phyloP scores from a whole-genome alignment of 495 filamentous ascomycete species.

The Darksidea phi region DNA sequence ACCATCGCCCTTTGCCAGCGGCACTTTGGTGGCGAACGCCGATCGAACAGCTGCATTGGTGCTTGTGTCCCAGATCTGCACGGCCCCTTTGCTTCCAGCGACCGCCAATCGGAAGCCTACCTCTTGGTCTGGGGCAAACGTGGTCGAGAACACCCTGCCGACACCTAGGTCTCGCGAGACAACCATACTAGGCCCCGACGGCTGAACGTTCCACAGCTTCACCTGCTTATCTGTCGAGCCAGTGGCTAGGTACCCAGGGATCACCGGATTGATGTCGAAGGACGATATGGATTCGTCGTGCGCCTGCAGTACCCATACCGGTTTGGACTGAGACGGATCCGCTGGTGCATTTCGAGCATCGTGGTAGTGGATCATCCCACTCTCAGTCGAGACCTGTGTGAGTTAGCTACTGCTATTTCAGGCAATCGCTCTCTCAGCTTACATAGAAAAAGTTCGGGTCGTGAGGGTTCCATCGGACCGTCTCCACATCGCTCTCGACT shows the following conservation, averaged over 20 bases:
- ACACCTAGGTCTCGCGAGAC: constrained; percentile 88
- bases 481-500: constrained; percentile 93
- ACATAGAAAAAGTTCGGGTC: constrained; percentile 88
- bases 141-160: constrained; percentile 88
- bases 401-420: not conserved
- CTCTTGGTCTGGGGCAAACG: constrained; percentile 83
- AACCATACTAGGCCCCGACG: constrained; percentile 80
- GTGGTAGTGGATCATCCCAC: constrained; percentile 81
- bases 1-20: constrained; percentile 58
- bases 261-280: constrained; percentile 85
- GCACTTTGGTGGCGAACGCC: constrained; percentile 74
- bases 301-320: constrained; percentile 91
- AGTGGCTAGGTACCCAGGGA: constrained; percentile 90
- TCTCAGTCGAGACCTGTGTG: constrained; percentile 71
- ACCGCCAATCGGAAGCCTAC: constrained; percentile 90
- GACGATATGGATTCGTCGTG: constrained; percentile 91
- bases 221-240: constrained; percentile 90
- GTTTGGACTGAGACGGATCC: constrained; percentile 68
- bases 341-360: constrained; percentile 72
- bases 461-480: constrained; percentile 87
- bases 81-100: constrained; percentile 88
- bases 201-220: constrained; percentile 91
- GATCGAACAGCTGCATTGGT: constrained; percentile 88
- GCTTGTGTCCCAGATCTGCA: constrained; percentile 95
- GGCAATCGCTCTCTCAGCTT: constrained; percentile 10